A percentile compares a stretch with the other conserved stretches of the same genome.
Conservation (phyloP, 495 filamentous ascomycete genomes). For the Apodospora peruviana region DNA sequence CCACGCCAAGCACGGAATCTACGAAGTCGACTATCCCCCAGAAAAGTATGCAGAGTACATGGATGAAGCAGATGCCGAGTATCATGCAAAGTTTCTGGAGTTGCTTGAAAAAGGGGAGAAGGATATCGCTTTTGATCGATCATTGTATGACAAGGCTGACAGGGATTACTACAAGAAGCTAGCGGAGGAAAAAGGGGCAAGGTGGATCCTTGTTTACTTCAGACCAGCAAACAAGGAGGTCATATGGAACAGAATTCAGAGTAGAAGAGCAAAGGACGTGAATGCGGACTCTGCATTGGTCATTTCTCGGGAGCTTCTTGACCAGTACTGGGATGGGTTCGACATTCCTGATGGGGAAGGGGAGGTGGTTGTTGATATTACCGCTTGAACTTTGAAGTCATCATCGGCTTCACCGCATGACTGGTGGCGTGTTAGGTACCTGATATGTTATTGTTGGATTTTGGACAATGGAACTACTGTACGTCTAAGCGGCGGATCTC, state of each 20-base stretch:
- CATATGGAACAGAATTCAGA: constrained; percentile 24
- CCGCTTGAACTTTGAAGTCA: background rate
- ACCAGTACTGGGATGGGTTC: constrained; percentile 34
- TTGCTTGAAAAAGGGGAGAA: constrained; percentile 18
- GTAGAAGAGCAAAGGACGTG: constrained; percentile 21
- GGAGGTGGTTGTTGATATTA: constrained; percentile 26
- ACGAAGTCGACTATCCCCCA: constrained; percentile 25
- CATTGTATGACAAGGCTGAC: constrained; percentile 27
- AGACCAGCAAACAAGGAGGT: constrained; percentile 24
- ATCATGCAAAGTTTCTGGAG: constrained; percentile 10
- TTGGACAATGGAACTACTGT: too few species aligned
- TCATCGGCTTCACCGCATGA: background rate
- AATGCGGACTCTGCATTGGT: constrained; percentile 34
- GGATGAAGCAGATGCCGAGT: constrained; percentile 23
- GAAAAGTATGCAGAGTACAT: constrained; percentile 28
- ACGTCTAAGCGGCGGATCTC: too few species aligned
- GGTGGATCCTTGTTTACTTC: constrained; percentile 31
- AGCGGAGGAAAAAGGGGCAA: constrained; percentile 23
- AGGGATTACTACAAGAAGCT: constrained; percentile 27
- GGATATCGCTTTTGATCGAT: constrained; percentile 30
- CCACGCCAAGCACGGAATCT: constrained; percentile 29
- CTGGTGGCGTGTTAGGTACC: background rate
- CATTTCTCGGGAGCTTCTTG: constrained; percentile 30
- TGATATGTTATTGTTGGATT: background rate
- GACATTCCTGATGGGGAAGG: constrained; percentile 30